These are phyloP conservation scores for Pythium periplocum DNA, from an alignment of 352 stramenopile genomes.

Conservation along the genomic window DNA sequence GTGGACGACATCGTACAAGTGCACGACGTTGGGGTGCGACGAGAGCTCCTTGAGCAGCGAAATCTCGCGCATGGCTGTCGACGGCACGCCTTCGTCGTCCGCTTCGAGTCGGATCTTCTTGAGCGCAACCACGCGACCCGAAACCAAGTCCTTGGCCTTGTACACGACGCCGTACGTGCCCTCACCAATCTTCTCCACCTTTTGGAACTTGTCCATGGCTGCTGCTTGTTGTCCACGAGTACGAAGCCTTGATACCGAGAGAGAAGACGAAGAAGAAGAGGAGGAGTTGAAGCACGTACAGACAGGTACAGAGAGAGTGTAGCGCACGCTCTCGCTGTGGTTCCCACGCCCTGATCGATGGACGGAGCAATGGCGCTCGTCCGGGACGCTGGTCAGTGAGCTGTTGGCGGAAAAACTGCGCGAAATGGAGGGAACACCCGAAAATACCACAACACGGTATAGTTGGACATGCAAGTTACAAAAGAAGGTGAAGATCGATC, in stretches of 20 bases:
- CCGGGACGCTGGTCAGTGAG: too few species aligned
- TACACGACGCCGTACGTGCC: conserved; percentile 97
- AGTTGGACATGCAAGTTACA: not conserved
- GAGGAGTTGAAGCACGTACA: too few species aligned
- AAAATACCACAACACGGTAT: conserved; percentile 3
- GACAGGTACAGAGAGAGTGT: too few species aligned
- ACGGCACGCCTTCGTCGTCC: conserved; percentile 97
- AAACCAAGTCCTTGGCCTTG: conserved; percentile 91
- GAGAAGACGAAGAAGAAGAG: too few species aligned
- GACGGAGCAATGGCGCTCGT: too few species aligned
- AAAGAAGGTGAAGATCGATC: not conserved
- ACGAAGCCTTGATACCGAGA: too few species aligned
- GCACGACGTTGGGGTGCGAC: conserved; percentile 93
- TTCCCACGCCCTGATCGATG: too few species aligned
- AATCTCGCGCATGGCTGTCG: conserved; percentile 97
- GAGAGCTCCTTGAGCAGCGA: conserved; percentile 92
- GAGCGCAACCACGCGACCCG: conserved; percentile 90
- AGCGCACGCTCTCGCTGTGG: too few species aligned
- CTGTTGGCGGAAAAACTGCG: conserved; percentile 13
- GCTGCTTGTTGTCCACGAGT: too few species aligned
- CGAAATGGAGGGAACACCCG: conserved; percentile 11
- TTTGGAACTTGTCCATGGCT: conserved; percentile 81
- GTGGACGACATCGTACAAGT: conserved; percentile 79
- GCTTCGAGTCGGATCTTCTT: conserved; percentile 90
- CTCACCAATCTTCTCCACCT: conserved; percentile 88